Percentiles rank a stretch among this genome's conserved stretches.
These are phyloP conservation scores for Aspergillus conjunctus DNA, from an alignment of 495 filamentous ascomycete species.

Conservation along the genomic window DNA sequence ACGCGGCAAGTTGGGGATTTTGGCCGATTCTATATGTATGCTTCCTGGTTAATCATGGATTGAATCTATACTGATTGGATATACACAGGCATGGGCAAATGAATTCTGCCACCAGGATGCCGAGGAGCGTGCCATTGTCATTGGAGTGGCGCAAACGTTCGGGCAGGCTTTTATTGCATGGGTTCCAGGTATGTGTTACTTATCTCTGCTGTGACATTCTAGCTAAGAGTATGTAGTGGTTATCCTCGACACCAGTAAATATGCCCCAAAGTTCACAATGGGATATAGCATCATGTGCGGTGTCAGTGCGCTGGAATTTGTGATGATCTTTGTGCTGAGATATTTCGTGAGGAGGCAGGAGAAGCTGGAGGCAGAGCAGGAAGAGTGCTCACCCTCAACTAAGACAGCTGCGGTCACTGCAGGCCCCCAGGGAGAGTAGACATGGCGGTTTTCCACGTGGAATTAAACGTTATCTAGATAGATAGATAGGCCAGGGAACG, in stretches of 20 bases:
- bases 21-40: conserved; percentile 6
- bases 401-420: too few relatives aligned
- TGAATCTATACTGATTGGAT: not conserved
- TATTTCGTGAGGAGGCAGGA: not conserved
- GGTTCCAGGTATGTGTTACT: not conserved
- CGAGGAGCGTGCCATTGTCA: conserved; percentile 10
- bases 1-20: conserved; percentile 2
- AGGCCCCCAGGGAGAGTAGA: not conserved
- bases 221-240: not conserved
- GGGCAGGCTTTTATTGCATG: conserved; percentile 7
- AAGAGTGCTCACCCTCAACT: not conserved
- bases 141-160: conserved; percentile 11
- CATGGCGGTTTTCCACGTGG: not conserved
- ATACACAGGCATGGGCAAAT: conserved; percentile 6
- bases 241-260: conserved; percentile 8
- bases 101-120: conserved; percentile 11
- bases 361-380: not conserved
- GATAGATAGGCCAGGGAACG: too few relatives aligned
- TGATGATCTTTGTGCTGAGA: conserved; percentile 4
- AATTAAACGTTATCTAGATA: too few relatives aligned
- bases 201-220: not conserved
- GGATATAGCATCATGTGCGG: conserved; percentile 7
- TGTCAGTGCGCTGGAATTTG: conserved; percentile 3
- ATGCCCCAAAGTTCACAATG: conserved; percentile 11
- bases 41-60: not conserved